phyloP scores from a whole-genome alignment of 495 filamentous ascomycete species.

The Aspergillus avenaceus region DNA sequence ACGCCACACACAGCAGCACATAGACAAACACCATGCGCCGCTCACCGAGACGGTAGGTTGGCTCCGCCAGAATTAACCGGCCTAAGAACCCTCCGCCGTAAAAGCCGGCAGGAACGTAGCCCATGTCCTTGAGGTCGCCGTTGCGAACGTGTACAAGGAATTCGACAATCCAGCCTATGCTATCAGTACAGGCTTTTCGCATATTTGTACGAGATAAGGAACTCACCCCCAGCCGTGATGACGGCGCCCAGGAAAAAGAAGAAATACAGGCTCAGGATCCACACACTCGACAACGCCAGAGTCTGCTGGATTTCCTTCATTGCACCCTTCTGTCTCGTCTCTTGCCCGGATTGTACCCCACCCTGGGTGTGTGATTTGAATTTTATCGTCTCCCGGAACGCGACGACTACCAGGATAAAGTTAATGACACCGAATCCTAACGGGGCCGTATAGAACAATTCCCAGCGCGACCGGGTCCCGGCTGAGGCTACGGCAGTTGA shows the following conservation, averaged over 20 bases:
- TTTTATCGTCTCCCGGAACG: constrained; percentile 21
- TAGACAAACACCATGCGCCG: constrained; percentile 30
- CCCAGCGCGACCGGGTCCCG: constrained; percentile 15
- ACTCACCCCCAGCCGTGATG: constrained; percentile 27
- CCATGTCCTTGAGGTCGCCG: constrained; percentile 29
- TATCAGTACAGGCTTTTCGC: neutral
- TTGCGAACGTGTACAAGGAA: constrained; percentile 27
- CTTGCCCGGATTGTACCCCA: neutral
- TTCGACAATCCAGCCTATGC: constrained; percentile 27
- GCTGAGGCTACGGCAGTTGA: constrained; percentile 27
- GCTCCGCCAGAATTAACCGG: constrained; percentile 23
- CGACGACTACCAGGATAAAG: constrained; percentile 12
- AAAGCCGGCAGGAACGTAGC: constrained; percentile 26
- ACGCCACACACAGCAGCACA: constrained; percentile 22
- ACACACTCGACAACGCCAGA: constrained; percentile 19
- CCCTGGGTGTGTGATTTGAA: neutral
- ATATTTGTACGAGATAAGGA: too few relatives aligned
- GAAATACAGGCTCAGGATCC: constrained; percentile 30
- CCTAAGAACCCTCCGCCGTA: constrained; percentile 27
- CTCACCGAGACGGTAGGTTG: constrained; percentile 26
- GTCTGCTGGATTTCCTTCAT: constrained; percentile 22
- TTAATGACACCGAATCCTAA: constrained; percentile 23
- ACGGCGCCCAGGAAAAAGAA: constrained; percentile 29
- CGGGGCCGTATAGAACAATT: constrained; percentile 24
- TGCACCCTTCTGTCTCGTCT: constrained; percentile 5